Base-by-base conservation (phyloP, 345 rosid genomes). In the Ceriops tagal region DNA sequence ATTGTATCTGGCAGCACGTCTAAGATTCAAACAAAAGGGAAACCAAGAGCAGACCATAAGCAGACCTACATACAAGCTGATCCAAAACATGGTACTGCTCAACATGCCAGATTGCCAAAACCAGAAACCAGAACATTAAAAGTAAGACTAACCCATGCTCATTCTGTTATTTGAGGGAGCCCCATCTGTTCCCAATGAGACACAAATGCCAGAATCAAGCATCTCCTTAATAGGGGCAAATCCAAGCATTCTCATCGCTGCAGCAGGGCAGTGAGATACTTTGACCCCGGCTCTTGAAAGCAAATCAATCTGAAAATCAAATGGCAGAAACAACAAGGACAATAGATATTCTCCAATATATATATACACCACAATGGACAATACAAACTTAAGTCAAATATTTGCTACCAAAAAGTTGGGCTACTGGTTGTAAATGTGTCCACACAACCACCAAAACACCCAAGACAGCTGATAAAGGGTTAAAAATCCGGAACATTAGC, bases 221-320 rank as follows among this genome's bases (percentile, higher is more conserved):
- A 89, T 86, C 82, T 89, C 87, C 66, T 46, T 82, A n/a, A 86
- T 63, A 22, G 77, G 88, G 53, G 91, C 89, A 75, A 85, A 86
- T 68, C 93, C 93, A 65, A 89, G 93, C 91, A 89, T 83, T 61
- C 83, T 83, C 93, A 89, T 89, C 18, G 93, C 88, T 66, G 91
- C 64, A 69, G 89, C 88, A 2, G 89, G 91, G 71, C 93, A 89
- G 70, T 89, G 88, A 77, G 93, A 89, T 58, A 89, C 87, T 78
- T 89, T 86, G 61, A 86, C 89, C 52, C 79, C 88, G 66, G 88
- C 88, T 64, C 63, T 79, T 70, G 89, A 80, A 64, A 86, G 89
- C 71, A 75, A 81, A 66, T 70, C 87, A 64, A 88, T 85, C 93
- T 88, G 79, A 55, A 53, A 56, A 74, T 47, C 59, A 24, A 21